Conservation (phyloP, 2,329 filamentous ascomycete genomes). For the Geosmithia putterillii region DNA sequence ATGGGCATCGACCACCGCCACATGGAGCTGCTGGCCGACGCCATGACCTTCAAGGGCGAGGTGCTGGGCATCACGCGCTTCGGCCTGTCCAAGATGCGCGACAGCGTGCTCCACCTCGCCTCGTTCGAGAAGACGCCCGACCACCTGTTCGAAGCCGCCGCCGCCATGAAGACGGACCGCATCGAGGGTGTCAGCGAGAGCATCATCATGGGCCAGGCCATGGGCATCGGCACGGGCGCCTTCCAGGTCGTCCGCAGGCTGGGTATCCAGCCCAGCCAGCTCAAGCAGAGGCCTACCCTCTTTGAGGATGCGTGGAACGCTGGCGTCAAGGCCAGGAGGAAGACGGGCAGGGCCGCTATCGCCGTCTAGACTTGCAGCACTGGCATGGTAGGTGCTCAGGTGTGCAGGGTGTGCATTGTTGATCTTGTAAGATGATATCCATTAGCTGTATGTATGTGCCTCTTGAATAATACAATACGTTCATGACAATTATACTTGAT, state of each 20-base stretch:
- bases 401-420: no score
- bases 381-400: no score
- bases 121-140: constrained; percentile 98
- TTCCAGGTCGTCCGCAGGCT: constrained; percentile 79
- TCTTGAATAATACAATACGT: no score
- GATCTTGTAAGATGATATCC: no score
- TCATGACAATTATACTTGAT: no score
- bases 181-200: constrained; percentile 93
- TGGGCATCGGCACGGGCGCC: constrained; percentile 80
- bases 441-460: no score
- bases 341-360: no score
- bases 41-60: constrained; percentile 98
- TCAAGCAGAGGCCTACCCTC: constrained; percentile 45
- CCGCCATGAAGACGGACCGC: constrained; percentile 78
- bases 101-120: constrained; percentile 84
- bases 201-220: constrained; percentile 97
- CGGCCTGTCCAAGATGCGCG: constrained; percentile 90
- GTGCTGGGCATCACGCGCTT: constrained; percentile 94
- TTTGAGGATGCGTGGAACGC: constrained; percentile 70
- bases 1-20: constrained; percentile 97
- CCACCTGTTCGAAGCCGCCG: constrained; percentile 89
- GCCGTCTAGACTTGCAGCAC: no score
- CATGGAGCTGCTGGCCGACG: constrained; percentile 93
- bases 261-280: constrained; percentile 48
- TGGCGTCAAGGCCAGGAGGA: no score